phyloP scores from a whole-genome alignment of 495 filamentous ascomycete genomes.

The Penicillium coprophilum region DNA sequence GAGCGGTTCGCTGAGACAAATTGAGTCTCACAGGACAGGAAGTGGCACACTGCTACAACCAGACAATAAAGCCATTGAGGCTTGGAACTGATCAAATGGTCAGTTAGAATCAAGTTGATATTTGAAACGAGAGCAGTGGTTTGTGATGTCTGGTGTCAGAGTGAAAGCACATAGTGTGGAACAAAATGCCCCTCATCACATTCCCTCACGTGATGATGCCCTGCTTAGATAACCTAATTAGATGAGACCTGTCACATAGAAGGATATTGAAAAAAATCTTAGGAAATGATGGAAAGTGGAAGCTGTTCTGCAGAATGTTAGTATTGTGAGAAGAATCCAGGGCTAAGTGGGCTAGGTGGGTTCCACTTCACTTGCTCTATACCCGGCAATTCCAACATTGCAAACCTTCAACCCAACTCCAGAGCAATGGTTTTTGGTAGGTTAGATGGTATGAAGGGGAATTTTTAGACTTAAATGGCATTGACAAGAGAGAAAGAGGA shows the following conservation, averaged over 20 bases:
- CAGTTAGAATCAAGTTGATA: slow-evolving; percentile 11
- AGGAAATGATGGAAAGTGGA: not conserved
- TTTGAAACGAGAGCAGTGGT: slow-evolving; percentile 7
- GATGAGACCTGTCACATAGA: not conserved
- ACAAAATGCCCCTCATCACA: slow-evolving; percentile 23
- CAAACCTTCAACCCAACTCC: not conserved
- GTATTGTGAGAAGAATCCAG: not conserved
- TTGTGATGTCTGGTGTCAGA: slow-evolving; percentile 4
- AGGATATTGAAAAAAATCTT: not conserved
- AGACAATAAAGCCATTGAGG: slow-evolving; percentile 6
- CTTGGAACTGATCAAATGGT: slow-evolving; percentile 6
- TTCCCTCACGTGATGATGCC: slow-evolving; percentile 17
- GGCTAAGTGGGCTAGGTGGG: not conserved
- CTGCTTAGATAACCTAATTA: slow-evolving; percentile 16
- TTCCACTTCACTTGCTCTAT: not conserved
- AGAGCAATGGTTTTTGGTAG: not conserved
- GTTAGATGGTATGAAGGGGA: not conserved
- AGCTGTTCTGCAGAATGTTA: not conserved
- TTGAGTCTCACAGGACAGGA: slow-evolving; percentile 21
- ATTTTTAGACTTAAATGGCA: not conserved
- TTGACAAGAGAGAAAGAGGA: not conserved
- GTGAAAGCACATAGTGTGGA: slow-evolving; percentile 12
- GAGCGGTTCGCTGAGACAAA: slow-evolving; percentile 36
- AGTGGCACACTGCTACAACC: slow-evolving; percentile 16
- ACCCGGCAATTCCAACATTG: not conserved